Evolutionary conservation across 805 yeast species (phyloP), one percentile per base, ranked within the genome.

Genomic region (Candida taoyuanica): DNA sequence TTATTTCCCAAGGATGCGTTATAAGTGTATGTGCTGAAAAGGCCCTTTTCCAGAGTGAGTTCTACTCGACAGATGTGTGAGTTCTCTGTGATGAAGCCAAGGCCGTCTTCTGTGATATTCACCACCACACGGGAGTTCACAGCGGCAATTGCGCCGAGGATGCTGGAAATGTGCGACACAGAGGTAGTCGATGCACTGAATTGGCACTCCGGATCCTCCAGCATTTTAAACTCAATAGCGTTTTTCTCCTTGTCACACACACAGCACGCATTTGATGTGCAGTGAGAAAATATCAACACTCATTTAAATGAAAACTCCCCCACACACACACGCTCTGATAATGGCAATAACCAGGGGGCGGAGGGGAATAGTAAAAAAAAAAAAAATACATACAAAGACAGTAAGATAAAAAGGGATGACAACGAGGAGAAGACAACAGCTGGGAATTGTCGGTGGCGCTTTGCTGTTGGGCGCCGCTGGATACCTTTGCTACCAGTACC

Each of bases 21-120:
- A 8, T 39, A 38, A 50, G 63, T 5, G 48, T 50, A 45, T 47
- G 57, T 50, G n/a, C 56, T 50, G 43, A 69, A 70, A 4, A 69
- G 43, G 3, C 55, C 40, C 28, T 52, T 58, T 41, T 66, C 72
- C 19, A 70, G 37, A 1, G 65, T 61, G 18, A 68, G 47, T n/a
- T 62, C 55, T 1, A 61, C 60, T 26, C 56, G 38, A 33, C 57
- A 54, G 7, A 70, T 60, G 50, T 70, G 73, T 17, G 67, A 65
- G 38, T 67, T 70, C 31, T 67, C 71, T 5, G 76, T 67, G 11
- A 68, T 65, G 52, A 78, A 71, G 19, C 71, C 65, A 11, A 78
- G 46, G 0, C 83, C 84, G 32, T 73, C 73, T 2, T 59, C 51
- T 15, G 73, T 70, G 31, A 77, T 68, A 12, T 56, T 58, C n/a